Percentiles rank a stretch among this genome's conserved stretches.
phyloP scores from a whole-genome alignment of 805 yeast species.

The Zygosaccharomyces gambellarensis region DNA sequence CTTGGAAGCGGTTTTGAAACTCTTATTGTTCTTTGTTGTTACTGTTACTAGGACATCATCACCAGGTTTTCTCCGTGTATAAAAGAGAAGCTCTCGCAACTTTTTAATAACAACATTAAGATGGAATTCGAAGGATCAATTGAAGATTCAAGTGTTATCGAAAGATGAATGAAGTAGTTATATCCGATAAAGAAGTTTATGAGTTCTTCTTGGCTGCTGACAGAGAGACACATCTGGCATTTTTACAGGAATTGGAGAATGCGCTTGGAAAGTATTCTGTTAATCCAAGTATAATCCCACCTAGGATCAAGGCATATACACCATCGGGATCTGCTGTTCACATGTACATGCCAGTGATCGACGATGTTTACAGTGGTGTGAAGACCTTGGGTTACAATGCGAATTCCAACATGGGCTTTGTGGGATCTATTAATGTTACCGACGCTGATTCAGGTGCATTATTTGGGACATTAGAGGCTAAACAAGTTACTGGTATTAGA shows the following conservation, averaged over 20 bases:
- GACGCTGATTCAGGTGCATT: constrained; percentile 49
- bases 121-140: background rate
- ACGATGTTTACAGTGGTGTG: constrained; percentile 49
- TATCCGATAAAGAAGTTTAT: constrained; percentile 14
- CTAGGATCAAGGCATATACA: constrained; percentile 44
- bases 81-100: background rate
- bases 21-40: background rate
- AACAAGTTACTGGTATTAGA: constrained; percentile 58
- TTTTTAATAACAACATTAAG: no score
- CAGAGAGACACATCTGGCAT: constrained; percentile 4
- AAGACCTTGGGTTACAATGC: constrained; percentile 45
- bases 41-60: background rate
- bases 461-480: constrained; percentile 52
- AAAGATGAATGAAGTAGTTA: constrained; percentile 11
- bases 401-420: constrained; percentile 55
- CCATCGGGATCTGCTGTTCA: constrained; percentile 41
- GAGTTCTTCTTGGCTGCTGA: constrained; percentile 12
- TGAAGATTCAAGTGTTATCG: background rate
- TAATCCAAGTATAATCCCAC: constrained; percentile 49
- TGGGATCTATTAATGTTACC: constrained; percentile 50
- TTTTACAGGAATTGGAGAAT: constrained; percentile 13
- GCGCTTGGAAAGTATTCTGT: constrained; percentile 41
- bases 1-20: no score
- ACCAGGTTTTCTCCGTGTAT: background rate
- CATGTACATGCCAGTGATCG: constrained; percentile 63